Evolutionary conservation across 345 rosid species (phyloP), one percentile per base, ranked within the genome.

Genomic region (Excoecaria cochinchinensis): DNA sequence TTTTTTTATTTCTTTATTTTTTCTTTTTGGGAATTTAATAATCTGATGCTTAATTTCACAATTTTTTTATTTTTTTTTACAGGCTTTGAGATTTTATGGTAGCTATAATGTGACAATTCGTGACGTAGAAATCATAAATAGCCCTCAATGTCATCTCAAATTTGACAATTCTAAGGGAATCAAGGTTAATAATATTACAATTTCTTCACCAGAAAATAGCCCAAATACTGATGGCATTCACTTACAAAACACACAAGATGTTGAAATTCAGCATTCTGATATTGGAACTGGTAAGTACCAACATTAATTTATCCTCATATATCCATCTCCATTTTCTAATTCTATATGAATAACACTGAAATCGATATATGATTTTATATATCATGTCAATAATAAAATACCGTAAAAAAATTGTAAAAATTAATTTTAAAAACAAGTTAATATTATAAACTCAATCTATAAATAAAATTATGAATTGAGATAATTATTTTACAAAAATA

Each of bases 151-250:
- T 79, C 98, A 92, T 84, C 84, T 94, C 24, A 94, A 94, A 82
- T 92, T 94, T 59, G 97, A 94, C 84, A 85, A 73, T 72, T 92
- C 93, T 13, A 74, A 76, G 2, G 91, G 93, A 11, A 83, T 94
- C 67, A 78, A 71, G 63, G 83, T 94, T 53, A 63, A 86, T 53
- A 92, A 94, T 73, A 74, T 94, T 10, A 84, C 93, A 6, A 89
- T 94, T 38, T 84, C 82, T 71, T 89, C 98, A 1, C 98, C 97
- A 4, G 86, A 74, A 66, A 78, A 77, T 25, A 92, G 97, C 77
- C 93, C 97, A 48, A 90, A 94, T 72, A 92, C 98, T 17, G 98
- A 92, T 57, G 98, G 97, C 3, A 94, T 94, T 78, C 98, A 92
- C 84, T 89, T 92, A 36, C 98, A 92, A 68, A 90, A 90, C 82